A percentile compares a stretch with the other conserved stretches of the same genome.
Conservation (phyloP, 2,329 filamentous ascomycete species). For the Ophiocordyceps camponoti-leonardi region DNA sequence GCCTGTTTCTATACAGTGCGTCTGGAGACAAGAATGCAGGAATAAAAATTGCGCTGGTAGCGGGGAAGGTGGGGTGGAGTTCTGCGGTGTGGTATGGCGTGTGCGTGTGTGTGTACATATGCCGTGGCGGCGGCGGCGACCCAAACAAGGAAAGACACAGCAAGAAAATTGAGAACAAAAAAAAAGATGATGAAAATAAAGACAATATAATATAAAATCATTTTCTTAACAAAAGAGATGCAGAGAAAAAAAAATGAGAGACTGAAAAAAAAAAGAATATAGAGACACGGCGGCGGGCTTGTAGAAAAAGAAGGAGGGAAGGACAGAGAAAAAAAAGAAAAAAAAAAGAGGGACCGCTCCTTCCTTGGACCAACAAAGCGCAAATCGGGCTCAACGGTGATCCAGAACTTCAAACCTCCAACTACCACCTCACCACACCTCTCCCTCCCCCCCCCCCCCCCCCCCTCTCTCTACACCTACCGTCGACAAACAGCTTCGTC, state of each 20-base stretch:
- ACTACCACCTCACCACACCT: neutral
- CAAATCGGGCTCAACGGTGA: neutral
- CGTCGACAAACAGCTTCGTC: too few relatives aligned
- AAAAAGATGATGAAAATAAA: too few relatives aligned
- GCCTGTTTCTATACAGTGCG: neutral
- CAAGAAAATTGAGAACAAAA: neutral
- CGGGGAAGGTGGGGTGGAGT: neutral
- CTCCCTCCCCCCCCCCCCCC: conserved; percentile 62
- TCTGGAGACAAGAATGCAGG: too few relatives aligned
- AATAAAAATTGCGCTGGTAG: neutral
- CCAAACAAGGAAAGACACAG: neutral
- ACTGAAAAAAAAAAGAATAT: neutral
- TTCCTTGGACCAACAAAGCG: neutral
- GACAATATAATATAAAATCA: too few relatives aligned
- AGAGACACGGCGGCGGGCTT: too few relatives aligned
- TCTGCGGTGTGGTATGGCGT: neutral
- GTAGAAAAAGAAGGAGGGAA: neutral
- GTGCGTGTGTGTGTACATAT: neutral
- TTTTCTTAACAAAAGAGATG: too few relatives aligned
- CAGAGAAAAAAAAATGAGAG: too few relatives aligned
- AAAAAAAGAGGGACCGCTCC: neutral
- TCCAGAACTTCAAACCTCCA: conserved; percentile 65
- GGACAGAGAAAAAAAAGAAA: neutral
- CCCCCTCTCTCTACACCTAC: conserved; percentile 65
- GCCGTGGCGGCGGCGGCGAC: neutral